Conservation (phyloP, 208 protist species). For the Crithidia fasciculata region DNA sequence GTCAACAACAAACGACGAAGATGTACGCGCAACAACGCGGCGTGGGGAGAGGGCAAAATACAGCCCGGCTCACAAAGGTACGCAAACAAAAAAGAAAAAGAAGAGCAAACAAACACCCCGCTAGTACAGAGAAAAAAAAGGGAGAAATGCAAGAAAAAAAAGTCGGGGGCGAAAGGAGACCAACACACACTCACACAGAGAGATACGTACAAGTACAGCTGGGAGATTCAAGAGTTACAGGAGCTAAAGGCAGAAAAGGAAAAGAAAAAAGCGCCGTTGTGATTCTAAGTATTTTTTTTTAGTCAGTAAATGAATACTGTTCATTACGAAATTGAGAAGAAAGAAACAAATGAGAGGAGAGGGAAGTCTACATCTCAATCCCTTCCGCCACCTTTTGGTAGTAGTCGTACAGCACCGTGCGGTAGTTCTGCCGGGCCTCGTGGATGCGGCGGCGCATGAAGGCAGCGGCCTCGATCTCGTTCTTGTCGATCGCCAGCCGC, state of each 20-base stretch:
- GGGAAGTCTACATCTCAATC: slow-evolving; percentile 58
- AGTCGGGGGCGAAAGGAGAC: too few relatives aligned
- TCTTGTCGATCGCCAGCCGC: slow-evolving; percentile 76
- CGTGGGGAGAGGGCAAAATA: too few relatives aligned
- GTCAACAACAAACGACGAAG: too few relatives aligned
- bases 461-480: slow-evolving; percentile 76
- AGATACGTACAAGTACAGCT: slow-evolving; percentile 5
- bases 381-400: slow-evolving; percentile 86
- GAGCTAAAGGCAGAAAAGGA: not conserved
- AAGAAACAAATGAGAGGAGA: not conserved
- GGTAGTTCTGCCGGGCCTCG: slow-evolving; percentile 79
- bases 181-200: too few relatives aligned
- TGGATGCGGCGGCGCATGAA: slow-evolving; percentile 85
- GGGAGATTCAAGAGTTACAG: not conserved
- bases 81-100: too few relatives aligned
- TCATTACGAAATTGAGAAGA: not conserved
- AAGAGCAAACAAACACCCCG: not conserved
- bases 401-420: slow-evolving; percentile 83
- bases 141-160: too few relatives aligned
- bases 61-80: too few relatives aligned
- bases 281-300: too few relatives aligned
- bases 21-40: too few relatives aligned
- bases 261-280: not conserved
- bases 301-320: too few relatives aligned
- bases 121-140: too few relatives aligned